Evolutionary conservation across 805 yeast species (phyloP), one percentile per base, ranked within the genome.

Genomic region (Soucietia sequanensis): DNA sequence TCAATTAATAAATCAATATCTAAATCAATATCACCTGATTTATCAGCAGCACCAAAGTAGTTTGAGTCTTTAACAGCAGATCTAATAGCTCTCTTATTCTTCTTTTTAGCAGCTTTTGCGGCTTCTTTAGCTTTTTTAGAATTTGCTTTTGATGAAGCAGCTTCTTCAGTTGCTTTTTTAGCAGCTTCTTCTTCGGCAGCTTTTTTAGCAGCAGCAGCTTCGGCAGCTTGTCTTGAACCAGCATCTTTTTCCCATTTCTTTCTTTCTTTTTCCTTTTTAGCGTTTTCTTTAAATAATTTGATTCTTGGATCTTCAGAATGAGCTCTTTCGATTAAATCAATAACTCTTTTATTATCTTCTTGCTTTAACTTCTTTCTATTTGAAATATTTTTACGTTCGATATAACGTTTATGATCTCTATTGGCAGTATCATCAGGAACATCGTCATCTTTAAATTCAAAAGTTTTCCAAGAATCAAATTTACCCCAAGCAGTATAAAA

Each of bases 351-450:
- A 72, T 83, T 91, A 68, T 93, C 99, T 60, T 93, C 97, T 58
- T 91, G 89, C 84, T 93, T 93, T 76, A 80, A 85, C 85, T 91
- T 93, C 76, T 87, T 85, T 75, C 99, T 86, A 39, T 95, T 87
- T 49, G 95, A 89, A 67, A 86, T 80, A 76, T 93, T 93, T 78
- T 93, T 93, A 76, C 91, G 88, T 73, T 93, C 99, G 51, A 90
- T 83, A 75, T 88, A 86, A 72, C 99, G 95, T 76, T 93, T 93
- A 80, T 93, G 95, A 65, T 93, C 99, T 78, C 99, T 89, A 81
- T 93, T 93, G 42, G 96, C 85, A 38, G 97, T 86, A 69, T 93
- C 99, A 72, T 93, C 99, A 51, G 99, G 99, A 56, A 90, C 96
- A 60, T 93, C 99, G 75, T 93, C 99, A 61, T 93, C 99, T 64